Conservation (phyloP, 1,284 basidiomycete species). For the Cutaneotrichosporon dermatis region DNA sequence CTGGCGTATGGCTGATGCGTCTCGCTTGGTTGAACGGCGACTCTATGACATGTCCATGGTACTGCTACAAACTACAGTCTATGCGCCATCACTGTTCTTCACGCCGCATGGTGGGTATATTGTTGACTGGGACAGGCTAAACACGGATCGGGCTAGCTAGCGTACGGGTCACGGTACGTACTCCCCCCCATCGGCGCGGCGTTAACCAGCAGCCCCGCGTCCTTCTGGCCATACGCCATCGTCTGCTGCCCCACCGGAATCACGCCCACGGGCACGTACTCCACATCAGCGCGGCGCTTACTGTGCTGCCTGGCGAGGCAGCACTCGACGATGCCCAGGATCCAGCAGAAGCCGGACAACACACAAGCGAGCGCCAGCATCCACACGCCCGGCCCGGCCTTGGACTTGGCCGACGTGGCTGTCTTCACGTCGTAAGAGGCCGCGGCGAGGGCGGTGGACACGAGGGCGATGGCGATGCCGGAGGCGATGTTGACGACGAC, state of each 20-base stretch:
- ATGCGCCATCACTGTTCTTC: too few relatives aligned
- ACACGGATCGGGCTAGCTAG: too few relatives aligned
- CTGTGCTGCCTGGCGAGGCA: slow-evolving; percentile 1
- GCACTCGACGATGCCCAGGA: slow-evolving; percentile 2
- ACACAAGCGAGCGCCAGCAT: background rate
- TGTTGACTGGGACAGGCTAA: too few relatives aligned
- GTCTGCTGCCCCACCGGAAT: background rate
- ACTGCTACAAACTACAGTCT: too few relatives aligned
- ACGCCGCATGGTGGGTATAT: too few relatives aligned
- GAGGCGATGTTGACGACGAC: background rate
- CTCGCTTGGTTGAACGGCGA: too few relatives aligned
- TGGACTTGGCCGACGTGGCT: background rate
- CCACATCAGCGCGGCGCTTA: background rate
- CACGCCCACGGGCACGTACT: background rate
- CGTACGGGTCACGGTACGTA: background rate
- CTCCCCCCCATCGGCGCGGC: background rate
- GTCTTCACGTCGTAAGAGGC: background rate
- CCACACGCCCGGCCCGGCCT: background rate
- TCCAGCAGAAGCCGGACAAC: slow-evolving; percentile 1
- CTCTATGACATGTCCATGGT: too few relatives aligned
- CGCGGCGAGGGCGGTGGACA: background rate
- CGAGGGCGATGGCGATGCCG: background rate
- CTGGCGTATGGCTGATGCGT: too few relatives aligned
- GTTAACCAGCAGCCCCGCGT: background rate
- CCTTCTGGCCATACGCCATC: background rate